Evolutionary conservation across 2,329 filamentous ascomycete genomes (phyloP), one percentile per base, ranked within the genome.

Genomic region (Colletotrichum kahawae): DNA sequence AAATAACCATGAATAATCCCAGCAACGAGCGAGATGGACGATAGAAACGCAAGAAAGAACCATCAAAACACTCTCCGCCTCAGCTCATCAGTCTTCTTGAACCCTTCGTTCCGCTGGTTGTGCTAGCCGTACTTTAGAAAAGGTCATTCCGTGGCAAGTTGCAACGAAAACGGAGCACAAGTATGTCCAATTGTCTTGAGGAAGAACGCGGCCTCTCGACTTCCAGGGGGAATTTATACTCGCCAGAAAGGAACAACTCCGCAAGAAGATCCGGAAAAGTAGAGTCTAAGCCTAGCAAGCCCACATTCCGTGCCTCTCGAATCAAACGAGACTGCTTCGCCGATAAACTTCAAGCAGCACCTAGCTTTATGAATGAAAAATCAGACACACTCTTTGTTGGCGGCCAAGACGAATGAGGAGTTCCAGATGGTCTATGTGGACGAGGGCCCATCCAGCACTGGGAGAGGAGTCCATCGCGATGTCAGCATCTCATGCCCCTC

Each of bases 301-400:
- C 18, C 38, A n/a, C 10, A n/a, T 21, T 48, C 3, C 43, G 4
- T 2, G 43, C 0, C 18, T 1, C 10, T n/a, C 0, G 43, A 48
- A 3, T 10, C 0, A 1, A 7, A 4, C 5, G 10, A 48, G 43
- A 1, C n/a, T 7, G 18, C 43, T 48, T 21, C 10, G n/a, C 2
- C 4, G n/a, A 21, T 2, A 3, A 48, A 7, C 10, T 1, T 48
- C n/a, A 4, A 21, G 43, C 43, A 10, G 43, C 18, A 48, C 5
- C 10, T 4, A 13, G 43, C 43, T 10, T 6, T 2, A 4, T 21
- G 7, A 7, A 48, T 21, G 0, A 21, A 21, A 2, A 4, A 48
- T 48, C 18, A 43, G 10, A 10, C 18, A 48, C 18, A 12, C 18
- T 48, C 18, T 48, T 2, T 7, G 10, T 21, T 4, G 4, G 21